A percentile compares a stretch with the other conserved stretches of the same genome.
Evolutionary conservation across 116 monocot genomes (phyloP).

Genomic region (Phalaenopsis hybrid): DNA sequence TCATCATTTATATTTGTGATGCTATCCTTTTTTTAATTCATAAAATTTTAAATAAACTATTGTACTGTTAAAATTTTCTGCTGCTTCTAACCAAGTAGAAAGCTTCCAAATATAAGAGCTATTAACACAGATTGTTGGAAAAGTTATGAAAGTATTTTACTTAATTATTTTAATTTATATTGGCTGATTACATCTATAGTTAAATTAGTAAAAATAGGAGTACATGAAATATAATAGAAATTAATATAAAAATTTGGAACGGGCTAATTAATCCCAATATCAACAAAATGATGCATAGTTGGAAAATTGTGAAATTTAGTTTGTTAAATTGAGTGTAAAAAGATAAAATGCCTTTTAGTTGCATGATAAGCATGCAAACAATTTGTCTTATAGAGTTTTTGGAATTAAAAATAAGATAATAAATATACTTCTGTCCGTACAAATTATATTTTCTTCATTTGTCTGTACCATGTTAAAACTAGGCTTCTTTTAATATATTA

Average conservation of each 20-base stretch:
- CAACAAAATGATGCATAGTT: background rate
- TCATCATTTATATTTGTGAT: background rate
- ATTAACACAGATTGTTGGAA: background rate
- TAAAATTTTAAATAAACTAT: background rate
- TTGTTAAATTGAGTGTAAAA: background rate
- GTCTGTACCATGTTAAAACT: background rate
- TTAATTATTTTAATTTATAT: background rate
- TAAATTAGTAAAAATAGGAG: background rate
- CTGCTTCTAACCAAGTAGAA: background rate
- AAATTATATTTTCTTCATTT: background rate
- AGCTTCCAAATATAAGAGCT: background rate
- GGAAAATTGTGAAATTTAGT: background rate
- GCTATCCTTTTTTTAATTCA: background rate
- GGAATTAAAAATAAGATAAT: background rate
- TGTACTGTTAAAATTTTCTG: background rate
- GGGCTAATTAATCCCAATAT: background rate
- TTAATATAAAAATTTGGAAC: background rate
- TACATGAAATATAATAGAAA: background rate
- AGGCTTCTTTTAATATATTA: background rate
- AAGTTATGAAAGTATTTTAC: background rate
- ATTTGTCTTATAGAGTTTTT: background rate
- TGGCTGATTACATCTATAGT: background rate
- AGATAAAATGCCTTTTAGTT: background rate
- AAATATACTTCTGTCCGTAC: background rate
- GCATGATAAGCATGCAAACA: background rate